These are phyloP conservation scores for Penicillium argentinense DNA, from an alignment of 495 filamentous ascomycete species.

Conservation along the genomic window DNA sequence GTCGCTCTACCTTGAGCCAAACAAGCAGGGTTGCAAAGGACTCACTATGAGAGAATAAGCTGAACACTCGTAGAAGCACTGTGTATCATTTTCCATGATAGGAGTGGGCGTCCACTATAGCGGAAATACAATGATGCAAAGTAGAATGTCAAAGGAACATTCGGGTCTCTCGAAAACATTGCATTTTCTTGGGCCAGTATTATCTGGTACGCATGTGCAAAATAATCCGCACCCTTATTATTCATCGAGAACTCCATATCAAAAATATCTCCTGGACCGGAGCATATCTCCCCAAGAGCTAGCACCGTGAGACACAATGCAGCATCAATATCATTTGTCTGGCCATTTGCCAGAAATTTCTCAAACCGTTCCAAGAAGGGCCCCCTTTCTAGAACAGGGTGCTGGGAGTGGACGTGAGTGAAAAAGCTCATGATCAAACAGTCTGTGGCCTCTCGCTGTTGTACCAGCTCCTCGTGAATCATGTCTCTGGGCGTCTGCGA, in stretches of 20 bases:
- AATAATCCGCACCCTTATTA: slow-evolving; percentile 15
- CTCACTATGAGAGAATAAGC: slow-evolving; percentile 13
- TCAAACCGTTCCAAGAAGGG: slow-evolving; percentile 8
- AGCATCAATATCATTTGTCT: slow-evolving; percentile 4
- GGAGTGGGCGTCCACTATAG: slow-evolving; percentile 15
- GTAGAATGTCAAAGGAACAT: slow-evolving; percentile 14
- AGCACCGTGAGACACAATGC: slow-evolving; percentile 15
- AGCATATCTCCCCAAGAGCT: slow-evolving; percentile 15
- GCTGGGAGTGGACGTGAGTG: slow-evolving; percentile 14
- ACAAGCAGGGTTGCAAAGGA: too few species aligned
- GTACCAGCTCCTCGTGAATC: slow-evolving; percentile 2
- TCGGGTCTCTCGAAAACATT: slow-evolving; percentile 4
- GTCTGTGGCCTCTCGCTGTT: not conserved
- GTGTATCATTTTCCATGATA: slow-evolving; percentile 14
- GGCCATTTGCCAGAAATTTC: slow-evolving; percentile 8
- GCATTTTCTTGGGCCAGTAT: not conserved
- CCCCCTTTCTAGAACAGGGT: slow-evolving; percentile 12
- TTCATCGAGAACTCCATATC: slow-evolving; percentile 11
- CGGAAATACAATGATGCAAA: slow-evolving; percentile 22
- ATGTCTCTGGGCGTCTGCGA: not conserved
- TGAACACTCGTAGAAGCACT: slow-evolving; percentile 12
- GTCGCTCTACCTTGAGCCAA: too few species aligned
- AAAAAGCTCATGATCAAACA: slow-evolving; percentile 9
- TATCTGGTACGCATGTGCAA: slow-evolving; percentile 14
- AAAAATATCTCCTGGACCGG: slow-evolving; percentile 2